A percentile compares a stretch with the other conserved stretches of the same genome.
These are phyloP conservation scores for Camellia sinensis DNA, from an alignment of 148 eudicot species.

Conservation along the genomic window DNA sequence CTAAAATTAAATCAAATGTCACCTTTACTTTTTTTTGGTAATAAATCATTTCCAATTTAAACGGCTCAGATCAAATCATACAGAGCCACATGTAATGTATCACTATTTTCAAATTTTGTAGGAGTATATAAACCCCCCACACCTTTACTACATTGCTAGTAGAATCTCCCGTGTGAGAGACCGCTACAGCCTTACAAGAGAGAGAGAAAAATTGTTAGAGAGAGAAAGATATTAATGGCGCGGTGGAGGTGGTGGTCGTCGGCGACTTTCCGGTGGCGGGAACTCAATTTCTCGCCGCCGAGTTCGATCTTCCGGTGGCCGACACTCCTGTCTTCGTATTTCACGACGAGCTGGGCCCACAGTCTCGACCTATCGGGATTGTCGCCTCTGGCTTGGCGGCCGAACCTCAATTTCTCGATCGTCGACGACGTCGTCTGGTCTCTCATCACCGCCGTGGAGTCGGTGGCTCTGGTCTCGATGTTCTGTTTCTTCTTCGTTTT, in stretches of 20 bases:
- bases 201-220: background rate
- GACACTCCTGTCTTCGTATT: conserved; percentile 24
- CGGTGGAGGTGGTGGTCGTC: conserved; percentile 20
- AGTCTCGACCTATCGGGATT: background rate
- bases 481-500: conserved; percentile 40
- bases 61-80: background rate
- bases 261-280: conserved; percentile 23
- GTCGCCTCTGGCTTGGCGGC: conserved; percentile 7
- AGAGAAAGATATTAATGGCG: background rate
- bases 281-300: conserved; percentile 23
- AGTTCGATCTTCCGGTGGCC: conserved; percentile 28
- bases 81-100: background rate
- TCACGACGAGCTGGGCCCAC: conserved; percentile 9
- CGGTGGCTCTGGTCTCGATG: conserved; percentile 34
- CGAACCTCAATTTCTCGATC: conserved; percentile 21
- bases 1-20: no score
- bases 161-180: background rate
- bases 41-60: background rate
- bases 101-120: background rate
- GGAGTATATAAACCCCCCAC: background rate
- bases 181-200: background rate
- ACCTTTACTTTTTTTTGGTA: no score
- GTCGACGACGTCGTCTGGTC: conserved; percentile 34
- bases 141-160: background rate
- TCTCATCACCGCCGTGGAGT: conserved; percentile 37